These are phyloP conservation scores for Plasmodium fragile DNA, from an alignment of 169 alveolate genomes.

Conservation along the genomic window DNA sequence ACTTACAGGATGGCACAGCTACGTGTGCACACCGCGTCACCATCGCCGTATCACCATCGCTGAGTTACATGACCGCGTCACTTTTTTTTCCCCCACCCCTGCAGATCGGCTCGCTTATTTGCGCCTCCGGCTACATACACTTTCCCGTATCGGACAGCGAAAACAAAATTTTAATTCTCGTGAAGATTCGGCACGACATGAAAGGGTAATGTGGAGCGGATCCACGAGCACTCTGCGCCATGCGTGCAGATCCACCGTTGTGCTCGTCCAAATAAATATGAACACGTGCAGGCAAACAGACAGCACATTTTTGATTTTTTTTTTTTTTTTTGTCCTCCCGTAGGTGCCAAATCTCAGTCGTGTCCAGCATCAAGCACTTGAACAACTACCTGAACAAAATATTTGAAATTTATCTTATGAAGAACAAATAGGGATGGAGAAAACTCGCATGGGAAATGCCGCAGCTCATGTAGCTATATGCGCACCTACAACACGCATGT, in stretches of 20 bases:
- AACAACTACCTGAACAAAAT: conserved; percentile 68
- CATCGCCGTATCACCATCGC: not conserved
- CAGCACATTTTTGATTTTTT: not conserved
- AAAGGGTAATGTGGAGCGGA: conserved; percentile 45
- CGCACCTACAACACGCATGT: not conserved
- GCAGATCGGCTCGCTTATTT: conserved; percentile 56
- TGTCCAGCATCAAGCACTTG: conserved; percentile 42
- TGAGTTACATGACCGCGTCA: not conserved
- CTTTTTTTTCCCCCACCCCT: not conserved
- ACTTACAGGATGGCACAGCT: not conserved
- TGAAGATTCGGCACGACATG: conserved; percentile 40
- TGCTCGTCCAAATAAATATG: not conserved
- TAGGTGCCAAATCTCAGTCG: conserved; percentile 74
- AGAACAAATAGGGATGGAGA: conserved; percentile 6
- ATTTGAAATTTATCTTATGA: conserved; percentile 60
- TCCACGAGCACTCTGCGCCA: not conserved
- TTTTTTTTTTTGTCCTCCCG: not conserved
- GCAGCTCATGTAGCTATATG: not conserved
- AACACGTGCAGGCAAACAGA: not conserved
- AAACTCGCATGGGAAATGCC: not conserved
- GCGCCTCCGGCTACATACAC: conserved; percentile 71
- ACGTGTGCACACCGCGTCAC: not conserved
- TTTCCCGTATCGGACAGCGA: conserved; percentile 48
- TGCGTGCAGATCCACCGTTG: not conserved
- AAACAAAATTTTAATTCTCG: conserved; percentile 66